These are phyloP conservation scores for Lachancea sp. DNA, from an alignment of 805 yeast genomes.

Conservation along the genomic window DNA sequence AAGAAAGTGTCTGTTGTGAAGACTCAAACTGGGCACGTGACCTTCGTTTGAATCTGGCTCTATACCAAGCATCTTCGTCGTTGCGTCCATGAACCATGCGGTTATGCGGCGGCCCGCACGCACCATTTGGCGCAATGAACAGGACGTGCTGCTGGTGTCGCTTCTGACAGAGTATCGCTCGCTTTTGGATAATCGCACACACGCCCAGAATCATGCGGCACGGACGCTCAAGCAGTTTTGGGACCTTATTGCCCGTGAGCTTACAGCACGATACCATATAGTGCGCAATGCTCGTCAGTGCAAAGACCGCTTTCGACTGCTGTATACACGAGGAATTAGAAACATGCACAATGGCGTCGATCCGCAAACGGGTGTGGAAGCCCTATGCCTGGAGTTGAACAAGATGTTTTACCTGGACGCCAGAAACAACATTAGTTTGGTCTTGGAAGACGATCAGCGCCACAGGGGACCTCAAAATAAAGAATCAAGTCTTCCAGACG, in stretches of 20 bases:
- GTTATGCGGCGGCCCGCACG: constrained; percentile 6
- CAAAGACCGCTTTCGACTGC: constrained; percentile 8
- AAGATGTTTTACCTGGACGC: constrained; percentile 2
- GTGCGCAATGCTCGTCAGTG: constrained; percentile 7
- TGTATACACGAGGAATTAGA: constrained; percentile 3
- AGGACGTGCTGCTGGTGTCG: constrained; percentile 4
- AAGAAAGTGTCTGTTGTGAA: too few relatives aligned
- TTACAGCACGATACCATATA: constrained; percentile 3
- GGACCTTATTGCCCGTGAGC: constrained; percentile 6
- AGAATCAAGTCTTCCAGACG: too few relatives aligned
- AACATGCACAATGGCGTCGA: constrained; percentile 4
- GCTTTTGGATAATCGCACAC: neutral
- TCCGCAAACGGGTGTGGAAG: constrained; percentile 5
- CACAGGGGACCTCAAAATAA: too few relatives aligned
- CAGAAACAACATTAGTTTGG: constrained; percentile 3
- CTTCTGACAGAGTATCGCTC: constrained; percentile 3
- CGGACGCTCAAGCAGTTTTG: constrained; percentile 4
- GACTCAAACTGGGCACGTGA: neutral
- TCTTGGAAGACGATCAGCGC: too few relatives aligned
- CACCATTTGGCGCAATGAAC: constrained; percentile 6
- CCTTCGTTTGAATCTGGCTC: neutral
- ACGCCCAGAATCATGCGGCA: neutral
- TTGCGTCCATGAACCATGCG: constrained; percentile 3
- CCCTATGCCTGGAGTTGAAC: constrained; percentile 4
- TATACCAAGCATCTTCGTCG: neutral